A percentile compares a stretch with the other conserved stretches of the same genome.
Conservation (phyloP, 2,329 filamentous ascomycete genomes). For the Acephala macrosclerotiorum region DNA sequence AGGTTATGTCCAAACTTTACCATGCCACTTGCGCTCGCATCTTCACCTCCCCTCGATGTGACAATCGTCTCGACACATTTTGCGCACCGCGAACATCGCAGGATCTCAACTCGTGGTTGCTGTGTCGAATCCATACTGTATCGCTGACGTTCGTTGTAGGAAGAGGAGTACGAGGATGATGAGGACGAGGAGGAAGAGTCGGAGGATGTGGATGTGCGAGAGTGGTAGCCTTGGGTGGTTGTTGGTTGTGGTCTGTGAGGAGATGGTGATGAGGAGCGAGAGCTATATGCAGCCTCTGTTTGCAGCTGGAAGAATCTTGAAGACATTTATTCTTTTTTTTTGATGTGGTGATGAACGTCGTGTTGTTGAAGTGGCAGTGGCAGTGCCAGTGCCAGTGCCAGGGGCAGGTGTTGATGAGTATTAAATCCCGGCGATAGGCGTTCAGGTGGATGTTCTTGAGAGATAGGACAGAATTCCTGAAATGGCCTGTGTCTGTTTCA, state of each 20-base stretch:
- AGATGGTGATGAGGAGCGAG: constrained; percentile 12
- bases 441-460: no score
- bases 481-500: background rate
- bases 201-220: constrained; percentile 33
- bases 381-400: no score
- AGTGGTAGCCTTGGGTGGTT: constrained; percentile 19
- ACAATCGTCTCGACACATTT: constrained; percentile 66
- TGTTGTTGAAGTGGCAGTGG: constrained; percentile 1
- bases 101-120: constrained; percentile 55
- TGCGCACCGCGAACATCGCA: constrained; percentile 69
- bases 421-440: background rate
- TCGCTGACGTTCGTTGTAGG: constrained; percentile 19
- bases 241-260: constrained; percentile 26
- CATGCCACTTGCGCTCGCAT: constrained; percentile 66
- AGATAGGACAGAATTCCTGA: background rate
- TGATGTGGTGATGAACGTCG: background rate
- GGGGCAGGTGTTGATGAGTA: background rate
- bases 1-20: constrained; percentile 70
- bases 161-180: constrained; percentile 32
- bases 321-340: constrained; percentile 23
- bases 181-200: constrained; percentile 28
- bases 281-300: constrained; percentile 16
- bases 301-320: constrained; percentile 28
- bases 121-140: constrained; percentile 30
- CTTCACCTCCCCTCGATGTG: constrained; percentile 49